Conservation (phyloP, 2,329 filamentous ascomycete genomes). For the Trichoderma asperellum region DNA sequence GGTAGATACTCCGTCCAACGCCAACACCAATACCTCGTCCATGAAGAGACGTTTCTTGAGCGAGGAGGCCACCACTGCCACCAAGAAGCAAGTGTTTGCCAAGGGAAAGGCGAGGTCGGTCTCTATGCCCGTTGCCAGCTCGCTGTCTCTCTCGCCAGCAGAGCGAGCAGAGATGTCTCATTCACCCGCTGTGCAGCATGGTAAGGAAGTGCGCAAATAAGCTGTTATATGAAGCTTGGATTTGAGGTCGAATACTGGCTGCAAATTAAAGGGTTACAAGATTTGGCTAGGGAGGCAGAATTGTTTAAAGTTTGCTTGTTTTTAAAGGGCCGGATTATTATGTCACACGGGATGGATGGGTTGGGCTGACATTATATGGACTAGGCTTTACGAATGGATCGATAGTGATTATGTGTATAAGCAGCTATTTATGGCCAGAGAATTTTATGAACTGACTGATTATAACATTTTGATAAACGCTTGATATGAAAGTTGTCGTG, state of each 20-base stretch:
- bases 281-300: background rate
- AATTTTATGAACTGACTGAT: background rate
- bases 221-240: background rate
- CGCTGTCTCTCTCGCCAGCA: background rate
- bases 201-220: background rate
- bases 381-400: background rate
- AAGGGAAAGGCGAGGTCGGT: conserved; percentile 17
- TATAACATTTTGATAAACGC: background rate
- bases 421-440: background rate
- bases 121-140: background rate
- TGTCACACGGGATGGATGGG: conserved; percentile 19
- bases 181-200: background rate
- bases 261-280: background rate
- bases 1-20: background rate
- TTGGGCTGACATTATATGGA: conserved; percentile 10
- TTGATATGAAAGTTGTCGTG: background rate
- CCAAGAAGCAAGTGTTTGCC: conserved; percentile 14
- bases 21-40: background rate
- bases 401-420: conserved; percentile 7
- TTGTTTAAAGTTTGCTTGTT: background rate
- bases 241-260: background rate
- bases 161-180: background rate
- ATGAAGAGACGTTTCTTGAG: conserved; percentile 14
- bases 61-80: background rate
- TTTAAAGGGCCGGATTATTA: background rate